Conservation (phyloP, 805 yeast genomes). For the Suhomyces xylopsoci region DNA sequence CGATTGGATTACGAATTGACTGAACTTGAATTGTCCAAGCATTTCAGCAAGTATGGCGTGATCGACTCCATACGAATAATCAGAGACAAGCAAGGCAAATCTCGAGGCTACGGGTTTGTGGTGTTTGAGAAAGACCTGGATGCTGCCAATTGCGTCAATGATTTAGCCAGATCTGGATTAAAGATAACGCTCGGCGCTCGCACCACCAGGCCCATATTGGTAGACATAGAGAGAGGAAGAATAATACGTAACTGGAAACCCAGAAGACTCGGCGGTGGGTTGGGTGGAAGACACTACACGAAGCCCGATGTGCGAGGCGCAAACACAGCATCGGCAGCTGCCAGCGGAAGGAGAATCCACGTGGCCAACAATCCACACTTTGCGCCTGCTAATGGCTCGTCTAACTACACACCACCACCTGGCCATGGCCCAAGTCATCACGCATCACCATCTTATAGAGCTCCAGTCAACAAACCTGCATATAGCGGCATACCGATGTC, state of each 20-base stretch:
- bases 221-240: conserved; percentile 72
- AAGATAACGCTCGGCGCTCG: conserved; percentile 36
- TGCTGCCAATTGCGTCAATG: conserved; percentile 60
- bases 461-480: not conserved
- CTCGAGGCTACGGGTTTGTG: conserved; percentile 83
- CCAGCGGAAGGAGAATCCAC: conserved; percentile 19
- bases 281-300: conserved; percentile 79
- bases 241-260: conserved; percentile 68
- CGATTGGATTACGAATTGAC: conserved; percentile 62
- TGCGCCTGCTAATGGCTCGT: not conserved
- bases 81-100: conserved; percentile 42
- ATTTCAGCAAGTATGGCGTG: conserved; percentile 64
- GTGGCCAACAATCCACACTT: conserved; percentile 2
- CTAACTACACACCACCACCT: not conserved
- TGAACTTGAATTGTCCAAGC: conserved; percentile 66
- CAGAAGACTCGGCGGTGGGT: conserved; percentile 80
- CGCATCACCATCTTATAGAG: not conserved
- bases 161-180: conserved; percentile 46
- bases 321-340: conserved; percentile 35
- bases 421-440: not conserved
- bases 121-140: conserved; percentile 61
- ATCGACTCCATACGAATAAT: conserved; percentile 52
- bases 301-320: conserved; percentile 22
- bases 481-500: not conserved
- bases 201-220: conserved; percentile 49